These are phyloP conservation scores for Boletales sp. DNA, from an alignment of 768 basidiomycete genomes.

Conservation along the genomic window DNA sequence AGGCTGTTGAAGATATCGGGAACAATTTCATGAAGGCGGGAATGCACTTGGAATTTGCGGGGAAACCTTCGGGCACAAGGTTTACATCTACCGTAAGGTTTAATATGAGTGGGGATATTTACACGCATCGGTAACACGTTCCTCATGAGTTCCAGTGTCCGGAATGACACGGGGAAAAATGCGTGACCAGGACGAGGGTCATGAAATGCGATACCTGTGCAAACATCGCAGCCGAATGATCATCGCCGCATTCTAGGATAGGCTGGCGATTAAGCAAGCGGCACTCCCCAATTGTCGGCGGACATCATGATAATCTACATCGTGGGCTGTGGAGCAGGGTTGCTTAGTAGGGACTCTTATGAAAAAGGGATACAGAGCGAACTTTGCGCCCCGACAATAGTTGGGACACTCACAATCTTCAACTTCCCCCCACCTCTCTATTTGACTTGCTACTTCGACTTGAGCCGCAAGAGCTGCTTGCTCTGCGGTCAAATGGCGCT, in stretches of 20 bases:
- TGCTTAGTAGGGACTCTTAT: constrained; percentile 8
- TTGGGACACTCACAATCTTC: constrained; percentile 80
- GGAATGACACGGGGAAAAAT: constrained; percentile 12
- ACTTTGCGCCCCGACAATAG: constrained; percentile 4
- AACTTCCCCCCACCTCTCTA: constrained; percentile 98
- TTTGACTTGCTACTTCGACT: constrained; percentile 94
- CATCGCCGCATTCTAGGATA: constrained; percentile 17
- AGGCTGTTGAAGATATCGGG: constrained; percentile 6
- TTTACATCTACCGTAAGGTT: constrained; percentile 14
- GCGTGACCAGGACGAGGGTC: neutral
- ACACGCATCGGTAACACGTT: constrained; percentile 12
- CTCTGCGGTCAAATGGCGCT: constrained; percentile 72
- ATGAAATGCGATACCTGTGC: constrained; percentile 2
- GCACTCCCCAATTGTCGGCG: constrained; percentile 82
- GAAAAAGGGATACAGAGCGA: neutral
- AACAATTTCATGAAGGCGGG: constrained; percentile 4
- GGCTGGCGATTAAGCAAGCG: constrained; percentile 52
- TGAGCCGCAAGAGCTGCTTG: constrained; percentile 81
- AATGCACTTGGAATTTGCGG: constrained; percentile 5
- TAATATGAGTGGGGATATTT: constrained; percentile 12
- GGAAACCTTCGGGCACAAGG: constrained; percentile 4
- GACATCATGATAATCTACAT: constrained; percentile 95
- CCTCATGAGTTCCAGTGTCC: constrained; percentile 11
- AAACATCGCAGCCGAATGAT: constrained; percentile 6
- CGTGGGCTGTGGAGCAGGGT: constrained; percentile 68